phyloP scores from a whole-genome alignment of 306 rosid genomes.

The Casuarina cunninghamiana region DNA sequence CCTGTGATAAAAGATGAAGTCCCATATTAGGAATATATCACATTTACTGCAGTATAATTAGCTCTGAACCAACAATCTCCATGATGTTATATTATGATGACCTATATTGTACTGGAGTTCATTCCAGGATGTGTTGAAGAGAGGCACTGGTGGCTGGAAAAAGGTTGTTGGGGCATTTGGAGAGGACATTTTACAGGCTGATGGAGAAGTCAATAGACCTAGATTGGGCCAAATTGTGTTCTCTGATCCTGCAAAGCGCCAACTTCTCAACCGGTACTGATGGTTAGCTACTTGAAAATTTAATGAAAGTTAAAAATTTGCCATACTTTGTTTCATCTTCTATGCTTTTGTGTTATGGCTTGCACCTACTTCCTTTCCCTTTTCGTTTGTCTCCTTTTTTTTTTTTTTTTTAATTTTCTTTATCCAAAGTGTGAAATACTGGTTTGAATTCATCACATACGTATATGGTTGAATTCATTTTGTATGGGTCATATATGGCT shows the following conservation, averaged over 20 bases:
- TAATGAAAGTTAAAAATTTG: background rate
- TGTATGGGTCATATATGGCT: background rate
- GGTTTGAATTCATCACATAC: background rate
- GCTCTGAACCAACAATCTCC: too few species aligned
- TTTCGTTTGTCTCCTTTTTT: background rate
- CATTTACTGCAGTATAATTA: too few species aligned
- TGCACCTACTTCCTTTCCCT: background rate
- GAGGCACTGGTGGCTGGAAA: slow-evolving; percentile 73
- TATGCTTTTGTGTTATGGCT: background rate
- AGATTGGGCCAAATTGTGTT: slow-evolving; percentile 85
- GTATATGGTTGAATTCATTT: background rate
- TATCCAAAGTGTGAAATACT: background rate
- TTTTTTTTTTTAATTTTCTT: background rate
- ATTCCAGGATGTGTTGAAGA: slow-evolving; percentile 64
- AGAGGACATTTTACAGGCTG: slow-evolving; percentile 55
- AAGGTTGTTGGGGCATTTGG: slow-evolving; percentile 78
- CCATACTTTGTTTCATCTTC: background rate
- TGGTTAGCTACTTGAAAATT: background rate
- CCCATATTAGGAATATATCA: too few species aligned
- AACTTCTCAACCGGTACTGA: slow-evolving; percentile 65
- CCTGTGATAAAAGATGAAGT: too few species aligned
- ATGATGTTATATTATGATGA: too few species aligned
- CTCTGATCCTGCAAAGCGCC: slow-evolving; percentile 69
- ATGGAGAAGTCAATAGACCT: slow-evolving; percentile 77
- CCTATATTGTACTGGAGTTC: background rate